A percentile compares a stretch with the other conserved stretches of the same genome.
Conservation (phyloP, 495 filamentous ascomycete species). For the Sabuloglossum arenarium region DNA sequence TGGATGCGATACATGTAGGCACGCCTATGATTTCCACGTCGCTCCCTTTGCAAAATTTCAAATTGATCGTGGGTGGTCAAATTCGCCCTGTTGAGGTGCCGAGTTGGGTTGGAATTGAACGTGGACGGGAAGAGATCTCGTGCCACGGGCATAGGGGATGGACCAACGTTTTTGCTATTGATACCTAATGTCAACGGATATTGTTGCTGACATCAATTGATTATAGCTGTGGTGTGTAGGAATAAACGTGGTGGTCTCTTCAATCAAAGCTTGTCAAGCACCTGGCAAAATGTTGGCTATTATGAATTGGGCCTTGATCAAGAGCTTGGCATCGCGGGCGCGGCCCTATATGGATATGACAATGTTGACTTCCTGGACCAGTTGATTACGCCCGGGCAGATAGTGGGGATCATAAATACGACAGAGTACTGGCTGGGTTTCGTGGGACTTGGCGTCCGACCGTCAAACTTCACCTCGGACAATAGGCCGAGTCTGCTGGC, state of each 20-base stretch:
- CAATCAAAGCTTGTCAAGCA: constrained; percentile 11
- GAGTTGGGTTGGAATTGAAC: background rate
- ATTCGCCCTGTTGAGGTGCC: background rate
- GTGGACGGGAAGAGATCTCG: background rate
- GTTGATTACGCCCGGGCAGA: constrained; percentile 7
- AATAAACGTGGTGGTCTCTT: constrained; percentile 16
- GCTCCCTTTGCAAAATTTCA: background rate
- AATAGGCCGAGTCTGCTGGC: constrained; percentile 3
- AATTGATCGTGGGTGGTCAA: background rate
- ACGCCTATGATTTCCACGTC: background rate
- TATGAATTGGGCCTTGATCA: constrained; percentile 9
- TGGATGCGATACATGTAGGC: constrained; percentile 13
- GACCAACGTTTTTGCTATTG: no score
- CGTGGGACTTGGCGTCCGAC: constrained; percentile 12
- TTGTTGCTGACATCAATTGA: background rate
- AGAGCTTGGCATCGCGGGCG: constrained; percentile 14
- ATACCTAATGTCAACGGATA: background rate
- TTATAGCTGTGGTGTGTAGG: constrained; percentile 8
- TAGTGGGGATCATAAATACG: constrained; percentile 13
- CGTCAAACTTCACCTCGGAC: constrained; percentile 15
- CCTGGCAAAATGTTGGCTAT: constrained; percentile 12
- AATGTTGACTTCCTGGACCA: constrained; percentile 12
- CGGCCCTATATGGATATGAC: constrained; percentile 16
- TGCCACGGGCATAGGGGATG: background rate
- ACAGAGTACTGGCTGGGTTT: constrained; percentile 17